Conservation (phyloP, 345 rosid genomes). For the Murraya koenigii region DNA sequence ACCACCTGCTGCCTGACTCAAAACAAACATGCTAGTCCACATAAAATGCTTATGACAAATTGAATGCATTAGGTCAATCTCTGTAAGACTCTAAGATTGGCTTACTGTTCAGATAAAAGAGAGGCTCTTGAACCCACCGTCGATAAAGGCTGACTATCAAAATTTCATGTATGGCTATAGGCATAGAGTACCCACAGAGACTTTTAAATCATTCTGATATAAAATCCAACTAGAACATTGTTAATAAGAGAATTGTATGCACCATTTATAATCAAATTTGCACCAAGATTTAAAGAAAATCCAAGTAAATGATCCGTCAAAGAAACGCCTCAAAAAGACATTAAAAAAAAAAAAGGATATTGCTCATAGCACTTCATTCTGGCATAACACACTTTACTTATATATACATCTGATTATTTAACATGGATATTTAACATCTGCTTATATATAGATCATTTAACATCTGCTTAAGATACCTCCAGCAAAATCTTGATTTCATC, state of each 20-base stretch:
- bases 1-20: background rate
- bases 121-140: background rate
- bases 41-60: background rate
- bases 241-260: background rate
- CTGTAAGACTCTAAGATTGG: background rate
- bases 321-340: background rate
- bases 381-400: background rate
- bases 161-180: background rate
- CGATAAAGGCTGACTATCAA: background rate
- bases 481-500: background rate
- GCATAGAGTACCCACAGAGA: background rate
- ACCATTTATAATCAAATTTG: background rate
- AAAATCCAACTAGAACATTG: background rate
- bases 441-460: background rate
- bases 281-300: background rate
- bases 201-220: background rate
- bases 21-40: background rate
- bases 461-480: conserved; percentile 1
- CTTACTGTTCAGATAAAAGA: background rate
- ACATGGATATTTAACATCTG: background rate
- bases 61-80: background rate
- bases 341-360: background rate
- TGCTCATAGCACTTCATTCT: background rate
- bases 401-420: background rate
- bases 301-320: background rate